Base-by-base conservation (phyloP, 2,329 filamentous ascomycete genomes). In the Annulohypoxylon truncatum region DNA sequence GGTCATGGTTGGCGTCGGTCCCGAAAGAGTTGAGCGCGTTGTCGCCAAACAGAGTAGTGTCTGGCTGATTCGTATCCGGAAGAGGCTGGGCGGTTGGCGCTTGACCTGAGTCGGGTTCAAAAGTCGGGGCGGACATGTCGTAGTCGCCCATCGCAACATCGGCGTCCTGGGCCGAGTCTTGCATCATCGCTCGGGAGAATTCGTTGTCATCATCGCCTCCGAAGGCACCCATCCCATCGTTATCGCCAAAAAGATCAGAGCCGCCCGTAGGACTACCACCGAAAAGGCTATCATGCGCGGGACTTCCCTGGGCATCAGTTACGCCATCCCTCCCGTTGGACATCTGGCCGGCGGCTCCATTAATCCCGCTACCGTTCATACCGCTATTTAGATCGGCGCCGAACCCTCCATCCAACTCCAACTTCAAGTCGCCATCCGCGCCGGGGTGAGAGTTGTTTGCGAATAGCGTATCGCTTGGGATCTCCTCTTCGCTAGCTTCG, bases 201-300 rank as follows among this genome's bases (percentile, higher is more conserved):
- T 94, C 92, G 71, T 94, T 90, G 63, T 96, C 93, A 40, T 97
- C 93, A 44, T 97, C 93, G 10, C 91, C 90, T 0, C 87, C 92
- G 76, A 93, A 96, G 3, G 87, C 89, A 22, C 85, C 76, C 78
- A 85, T 68, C 78, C 83, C 69, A 78, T 91, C 89, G 57, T 87
- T 90, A 71, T 96, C 94, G 1, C 95, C 96, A 76, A 98, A 99
- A 1, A 99, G 83, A 60, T 78, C 76, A 2, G 94, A 97, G 48
- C 94, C 93, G 0, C 87, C 89, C 18, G 81, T 81, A 18, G 89
- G 88, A 71, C 93, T 93, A 0, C 92, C 91, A 9, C 89, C 92
- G 74, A 97, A 97, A 0, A 97, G 82, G 50, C 93, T 97, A 70
- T 89, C 86, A 67, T 95, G 92, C 9, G 89, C 88, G 0, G 90